These are phyloP conservation scores for Nidularia pulvinata DNA, from an alignment of 768 basidiomycete species.

Conservation along the genomic window DNA sequence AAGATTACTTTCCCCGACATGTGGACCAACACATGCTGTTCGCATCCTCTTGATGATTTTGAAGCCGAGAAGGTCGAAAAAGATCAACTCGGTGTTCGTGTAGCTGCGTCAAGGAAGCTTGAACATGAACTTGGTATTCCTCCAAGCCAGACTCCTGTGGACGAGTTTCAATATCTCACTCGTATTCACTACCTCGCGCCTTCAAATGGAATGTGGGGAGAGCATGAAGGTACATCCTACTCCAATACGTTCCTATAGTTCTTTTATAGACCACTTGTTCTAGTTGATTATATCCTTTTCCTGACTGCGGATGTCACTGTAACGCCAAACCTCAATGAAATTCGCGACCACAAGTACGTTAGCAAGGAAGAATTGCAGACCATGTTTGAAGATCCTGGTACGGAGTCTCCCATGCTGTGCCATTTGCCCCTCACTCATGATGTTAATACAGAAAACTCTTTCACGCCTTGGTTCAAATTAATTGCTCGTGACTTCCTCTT, in stretches of 20 bases:
- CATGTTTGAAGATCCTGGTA: slow-evolving; percentile 87
- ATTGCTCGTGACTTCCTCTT: slow-evolving; percentile 97
- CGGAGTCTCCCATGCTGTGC: not conserved
- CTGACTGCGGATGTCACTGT: slow-evolving; percentile 86
- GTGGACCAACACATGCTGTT: slow-evolving; percentile 99
- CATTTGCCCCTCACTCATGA: not conserved
- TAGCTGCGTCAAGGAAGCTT: slow-evolving; percentile 94
- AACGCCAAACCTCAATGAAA: slow-evolving; percentile 85
- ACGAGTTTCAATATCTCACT: slow-evolving; percentile 92
- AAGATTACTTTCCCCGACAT: slow-evolving; percentile 99
- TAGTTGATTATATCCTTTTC: slow-evolving; percentile 99
- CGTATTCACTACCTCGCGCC: slow-evolving; percentile 98
- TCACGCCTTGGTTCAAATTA: slow-evolving; percentile 99
- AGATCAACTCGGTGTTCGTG: slow-evolving; percentile 80
- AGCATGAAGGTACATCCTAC: slow-evolving; percentile 82
- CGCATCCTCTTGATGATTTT: slow-evolving; percentile 94
- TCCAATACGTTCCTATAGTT: not conserved
- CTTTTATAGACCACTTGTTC: not conserved
- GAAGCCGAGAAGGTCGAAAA: slow-evolving; percentile 77
- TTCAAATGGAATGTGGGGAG: slow-evolving; percentile 92
- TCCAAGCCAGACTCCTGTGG: slow-evolving; percentile 67
- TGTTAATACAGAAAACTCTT: slow-evolving; percentile 63
- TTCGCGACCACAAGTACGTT: slow-evolving; percentile 89
- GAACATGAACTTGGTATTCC: slow-evolving; percentile 98
- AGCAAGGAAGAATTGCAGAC: slow-evolving; percentile 85